A percentile compares a stretch with the other conserved stretches of the same genome.
phyloP scores from a whole-genome alignment of 2,329 filamentous ascomycete species.

The Geosmithia putterillii region DNA sequence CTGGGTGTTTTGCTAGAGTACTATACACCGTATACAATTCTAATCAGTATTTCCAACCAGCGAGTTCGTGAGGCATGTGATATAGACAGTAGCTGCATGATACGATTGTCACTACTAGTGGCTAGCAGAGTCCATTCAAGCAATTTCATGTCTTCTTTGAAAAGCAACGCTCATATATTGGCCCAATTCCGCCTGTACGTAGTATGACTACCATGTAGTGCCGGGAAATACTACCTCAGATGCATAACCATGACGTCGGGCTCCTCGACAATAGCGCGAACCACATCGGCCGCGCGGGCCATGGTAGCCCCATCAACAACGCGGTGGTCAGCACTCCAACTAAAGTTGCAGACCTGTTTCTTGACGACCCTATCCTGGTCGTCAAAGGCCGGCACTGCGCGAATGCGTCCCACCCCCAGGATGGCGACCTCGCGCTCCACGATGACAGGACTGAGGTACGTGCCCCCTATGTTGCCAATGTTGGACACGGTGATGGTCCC shows the following conservation, averaged over 20 bases:
- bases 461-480: constrained; percentile 89
- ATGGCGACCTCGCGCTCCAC: constrained; percentile 88
- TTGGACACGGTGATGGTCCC: constrained; percentile 95
- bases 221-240: constrained; percentile 51
- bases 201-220: too few species aligned
- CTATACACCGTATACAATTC: too few species aligned
- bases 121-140: not conserved
- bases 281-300: constrained; percentile 76
- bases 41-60: too few species aligned
- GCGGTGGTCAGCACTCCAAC: constrained; percentile 92
- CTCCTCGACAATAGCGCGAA: constrained; percentile 67
- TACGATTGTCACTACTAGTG: too few species aligned
- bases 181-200: not conserved
- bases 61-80: too few species aligned
- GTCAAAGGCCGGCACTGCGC: constrained; percentile 68
- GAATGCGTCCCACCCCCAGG: constrained; percentile 73
- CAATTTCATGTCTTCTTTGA: not conserved
- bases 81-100: too few species aligned
- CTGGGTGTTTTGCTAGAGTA: too few species aligned
- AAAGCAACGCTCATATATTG: not conserved
- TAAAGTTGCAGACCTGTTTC: constrained; percentile 78
- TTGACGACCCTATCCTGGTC: constrained; percentile 48
- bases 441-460: constrained; percentile 82
- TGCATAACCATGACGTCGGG: constrained; percentile 80
- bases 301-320: constrained; percentile 92